Evolutionary conservation across 305 asterid genomes (phyloP).

Genomic region (Fraxinus nigra): DNA sequence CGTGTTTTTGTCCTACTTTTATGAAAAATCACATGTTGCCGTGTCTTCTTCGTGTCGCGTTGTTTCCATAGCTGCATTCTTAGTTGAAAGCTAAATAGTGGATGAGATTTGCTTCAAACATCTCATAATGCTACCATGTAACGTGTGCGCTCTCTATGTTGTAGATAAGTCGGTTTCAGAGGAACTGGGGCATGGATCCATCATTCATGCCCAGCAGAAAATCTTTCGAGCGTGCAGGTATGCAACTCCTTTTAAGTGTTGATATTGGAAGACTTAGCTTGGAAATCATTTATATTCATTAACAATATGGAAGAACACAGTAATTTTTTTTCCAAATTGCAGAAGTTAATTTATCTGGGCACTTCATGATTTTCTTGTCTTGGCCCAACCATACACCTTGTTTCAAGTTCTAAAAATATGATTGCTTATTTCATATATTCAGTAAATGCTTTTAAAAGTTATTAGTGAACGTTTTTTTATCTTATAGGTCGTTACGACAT

Average conservation of each 20-base stretch:
- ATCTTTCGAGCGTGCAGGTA: conserved; percentile 92
- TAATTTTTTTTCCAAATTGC: not conserved
- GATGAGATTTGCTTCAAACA: not conserved
- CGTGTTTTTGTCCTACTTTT: not conserved
- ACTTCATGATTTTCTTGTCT: not conserved
- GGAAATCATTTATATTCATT: not conserved
- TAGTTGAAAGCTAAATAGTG: not conserved
- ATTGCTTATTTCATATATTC: not conserved
- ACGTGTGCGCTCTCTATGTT: not conserved
- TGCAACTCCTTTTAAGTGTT: not conserved
- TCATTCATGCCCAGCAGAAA: conserved; percentile 94
- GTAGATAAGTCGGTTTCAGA: conserved; percentile 77
- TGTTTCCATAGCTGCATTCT: not conserved
- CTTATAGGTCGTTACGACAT: conserved; percentile 75
- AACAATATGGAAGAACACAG: not conserved
- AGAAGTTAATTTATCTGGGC: not conserved
- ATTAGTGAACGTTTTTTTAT: not conserved
- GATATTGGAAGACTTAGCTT: not conserved
- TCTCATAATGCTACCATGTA: not conserved
- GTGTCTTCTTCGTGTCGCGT: not conserved
- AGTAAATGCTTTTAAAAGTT: not conserved
- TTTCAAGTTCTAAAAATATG: not conserved
- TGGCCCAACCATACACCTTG: not conserved
- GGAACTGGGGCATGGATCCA: conserved; percentile 94
- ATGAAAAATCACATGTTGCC: not conserved